A percentile compares a stretch with the other conserved stretches of the same genome.
phyloP scores from a whole-genome alignment of 768 basidiomycete species.

The Amanita pallidorosea region DNA sequence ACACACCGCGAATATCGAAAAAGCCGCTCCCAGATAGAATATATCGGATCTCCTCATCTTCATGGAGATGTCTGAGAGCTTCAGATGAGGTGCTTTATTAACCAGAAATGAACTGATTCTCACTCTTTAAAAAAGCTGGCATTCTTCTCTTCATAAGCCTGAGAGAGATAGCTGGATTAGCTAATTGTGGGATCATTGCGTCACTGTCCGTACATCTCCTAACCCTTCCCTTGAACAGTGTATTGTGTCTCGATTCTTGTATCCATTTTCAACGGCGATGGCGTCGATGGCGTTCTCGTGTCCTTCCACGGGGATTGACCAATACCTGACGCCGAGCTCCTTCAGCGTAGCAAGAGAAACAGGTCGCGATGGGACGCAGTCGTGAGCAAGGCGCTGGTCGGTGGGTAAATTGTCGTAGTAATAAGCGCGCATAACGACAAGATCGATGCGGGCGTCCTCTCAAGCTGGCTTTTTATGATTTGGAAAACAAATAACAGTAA shows the following conservation, averaged over 20 bases:
- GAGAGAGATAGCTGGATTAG: background rate
- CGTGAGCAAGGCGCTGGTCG: slow-evolving; percentile 76
- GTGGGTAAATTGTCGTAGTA: slow-evolving; percentile 66
- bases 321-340: slow-evolving; percentile 53
- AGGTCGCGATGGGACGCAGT: slow-evolving; percentile 47
- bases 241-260: slow-evolving; percentile 79
- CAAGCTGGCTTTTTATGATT: too few relatives aligned
- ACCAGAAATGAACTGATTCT: slow-evolving; percentile 11
- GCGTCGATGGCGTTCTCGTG: slow-evolving; percentile 47
- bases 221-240: slow-evolving; percentile 70
- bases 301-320: slow-evolving; percentile 53
- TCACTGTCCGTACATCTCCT: slow-evolving; percentile 39
- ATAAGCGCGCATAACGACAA: slow-evolving; percentile 52
- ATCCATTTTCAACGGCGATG: slow-evolving; percentile 57
- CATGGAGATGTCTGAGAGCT: slow-evolving; percentile 70
- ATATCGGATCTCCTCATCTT: slow-evolving; percentile 93
- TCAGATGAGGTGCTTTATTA: background rate
- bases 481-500: too few relatives aligned
- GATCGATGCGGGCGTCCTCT: background rate
- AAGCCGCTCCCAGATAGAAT: slow-evolving; percentile 81
- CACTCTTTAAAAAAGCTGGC: slow-evolving; percentile 80
- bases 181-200: slow-evolving; percentile 1
- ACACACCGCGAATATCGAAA: slow-evolving; percentile 82
- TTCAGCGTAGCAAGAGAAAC: slow-evolving; percentile 40
- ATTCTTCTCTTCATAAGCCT: slow-evolving; percentile 70